Evolutionary conservation across 768 basidiomycete genomes (phyloP), one percentile per base, ranked within the genome.

Genomic region (Tricholoma matsutake): DNA sequence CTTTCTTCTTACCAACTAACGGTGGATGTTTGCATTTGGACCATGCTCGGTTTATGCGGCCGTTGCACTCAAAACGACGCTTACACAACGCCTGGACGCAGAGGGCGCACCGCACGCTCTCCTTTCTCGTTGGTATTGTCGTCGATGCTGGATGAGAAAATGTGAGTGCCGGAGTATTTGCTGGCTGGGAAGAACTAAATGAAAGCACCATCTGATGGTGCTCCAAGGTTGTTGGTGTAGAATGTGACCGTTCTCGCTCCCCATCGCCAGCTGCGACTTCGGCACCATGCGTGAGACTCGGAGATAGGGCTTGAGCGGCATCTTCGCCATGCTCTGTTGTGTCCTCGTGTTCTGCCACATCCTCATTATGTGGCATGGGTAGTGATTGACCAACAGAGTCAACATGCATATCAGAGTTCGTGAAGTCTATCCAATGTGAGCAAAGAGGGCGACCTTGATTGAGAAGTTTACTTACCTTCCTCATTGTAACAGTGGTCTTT

Each of bases 181-280:
- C 47, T 49, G 22, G 47, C 47, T 49, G 2, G 47, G 47, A 49
- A 28, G 47, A 49, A 49, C 22, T 28, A 49, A 49, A 49, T 7
- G n/a, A 49, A 49, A 49, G 47, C 47, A 49, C 47, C 47, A 49
- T 49, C 47, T 49, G 47, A 10, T 49, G 47, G 47, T 49, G 47
- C 47, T 49, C 47, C 47, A 49, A 49, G 47, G 47, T 49, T 49
- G 47, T 49, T 49, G 47, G 47, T 49, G 47, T 14, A 28, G 47
- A 25, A 49, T 28, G 25, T 28, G 25, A 49, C 47, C 25, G 11
- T 49, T 49, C 47, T 49, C 11, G 25, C 13, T 49, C 25, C 47
- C 22, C 22, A 49, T 49, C 3, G 11, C 25, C 47, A 28, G 47
- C 47, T 49, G 25, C 22, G 7, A 49, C 47, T 49, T 49, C 3